Evolutionary conservation across 352 stramenopile genomes (phyloP), one percentile per base, ranked within the genome.

Genomic region (Aphanomyces euteiches): DNA sequence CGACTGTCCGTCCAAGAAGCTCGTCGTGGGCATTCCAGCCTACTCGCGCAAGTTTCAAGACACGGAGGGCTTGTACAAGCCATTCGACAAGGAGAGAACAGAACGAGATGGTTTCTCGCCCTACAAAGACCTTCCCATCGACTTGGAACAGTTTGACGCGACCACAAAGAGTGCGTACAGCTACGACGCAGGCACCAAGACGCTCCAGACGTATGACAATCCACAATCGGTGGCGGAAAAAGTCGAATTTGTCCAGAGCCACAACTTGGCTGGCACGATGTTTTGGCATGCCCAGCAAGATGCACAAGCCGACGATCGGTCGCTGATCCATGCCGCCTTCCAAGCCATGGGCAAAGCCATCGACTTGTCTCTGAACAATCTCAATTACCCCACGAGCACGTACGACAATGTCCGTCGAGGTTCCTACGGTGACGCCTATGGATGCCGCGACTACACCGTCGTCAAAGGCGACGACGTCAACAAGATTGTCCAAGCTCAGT

Each of bases 281-380:
- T 67, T 67, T 28, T 67, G 60, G 60, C 38, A 67, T n/a, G 60
- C 43, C 12, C 54, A 37, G 17, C 38, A 41, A 36, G 60, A 67
- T 10, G 60, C 28, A 4, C 19, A 37, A 38, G 60, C 28, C 12
- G 28, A 28, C 28, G 28, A 17, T 4, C 37, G 28, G 7, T 57
- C 60, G 28, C 21, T 67, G 6, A 21, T 67, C 10, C 45, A 37
- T 19, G 38, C 60, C 38, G 28, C 21, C 21, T 15, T 41, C 28
- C 17, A 13, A 12, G 38, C 36, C 6, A 17, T 67, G 19, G 60
- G 60, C 37, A 57, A 67, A 21, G 34, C 50, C 28, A 56, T 67
- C 38, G 60, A 56, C 47, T 57, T 12, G 13, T 17, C 38, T 36
- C 37, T 37, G 19, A 67, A 67, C 47, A 67, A 67, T 37, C 6